Evolutionary conservation across 176 grass and related monocot genomes (phyloP).

Genomic region (Lolium perenne): DNA sequence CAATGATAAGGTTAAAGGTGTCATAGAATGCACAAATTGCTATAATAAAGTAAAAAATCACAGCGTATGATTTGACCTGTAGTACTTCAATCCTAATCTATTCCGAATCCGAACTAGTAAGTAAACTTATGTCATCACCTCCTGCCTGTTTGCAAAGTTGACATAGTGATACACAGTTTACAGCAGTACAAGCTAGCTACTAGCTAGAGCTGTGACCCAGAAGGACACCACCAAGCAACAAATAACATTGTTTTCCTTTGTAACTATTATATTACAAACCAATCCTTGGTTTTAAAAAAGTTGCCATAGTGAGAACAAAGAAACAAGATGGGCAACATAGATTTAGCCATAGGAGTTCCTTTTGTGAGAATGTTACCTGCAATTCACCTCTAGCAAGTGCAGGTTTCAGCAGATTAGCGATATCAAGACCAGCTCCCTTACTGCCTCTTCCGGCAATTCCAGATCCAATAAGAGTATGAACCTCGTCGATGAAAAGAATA

Average conservation of each 20-base stretch:
- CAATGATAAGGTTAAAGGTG: constrained; percentile 4
- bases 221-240: background rate
- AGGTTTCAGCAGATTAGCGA: constrained; percentile 97
- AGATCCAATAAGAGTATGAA: constrained; percentile 95
- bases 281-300: background rate
- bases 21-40: background rate
- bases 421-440: constrained; percentile 94
- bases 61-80: constrained; percentile 1
- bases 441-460: constrained; percentile 91
- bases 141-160: background rate
- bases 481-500: constrained; percentile 91
- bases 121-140: constrained; percentile 17
- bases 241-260: background rate
- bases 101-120: background rate
- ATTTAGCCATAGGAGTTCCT: background rate
- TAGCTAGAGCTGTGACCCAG: background rate
- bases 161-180: background rate
- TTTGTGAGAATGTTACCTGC: constrained; percentile 60
- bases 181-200: background rate
- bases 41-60: constrained; percentile 4
- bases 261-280: background rate
- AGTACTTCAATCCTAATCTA: background rate
- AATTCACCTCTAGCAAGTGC: constrained; percentile 91
- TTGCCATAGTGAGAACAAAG: constrained; percentile 4
- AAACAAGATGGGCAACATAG: background rate